Evolutionary conservation across 2,329 filamentous ascomycete species (phyloP).

Genomic region (Penicillium sp.): DNA sequence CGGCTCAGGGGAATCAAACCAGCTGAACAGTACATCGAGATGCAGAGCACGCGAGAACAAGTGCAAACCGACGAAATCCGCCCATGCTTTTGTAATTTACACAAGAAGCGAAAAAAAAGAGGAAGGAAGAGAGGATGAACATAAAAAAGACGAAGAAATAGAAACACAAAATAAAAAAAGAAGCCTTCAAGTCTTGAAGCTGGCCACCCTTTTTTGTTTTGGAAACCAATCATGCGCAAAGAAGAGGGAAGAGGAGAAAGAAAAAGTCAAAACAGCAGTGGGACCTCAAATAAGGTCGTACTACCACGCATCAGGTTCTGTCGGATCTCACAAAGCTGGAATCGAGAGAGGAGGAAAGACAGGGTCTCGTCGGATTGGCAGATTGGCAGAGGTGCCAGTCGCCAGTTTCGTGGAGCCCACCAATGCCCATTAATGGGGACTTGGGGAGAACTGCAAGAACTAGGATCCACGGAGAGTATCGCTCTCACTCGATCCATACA

Average conservation of each 20-base stretch:
- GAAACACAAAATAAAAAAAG: conserved; percentile 15
- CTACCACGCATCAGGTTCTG: conserved; percentile 11
- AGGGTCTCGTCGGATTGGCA: neutral
- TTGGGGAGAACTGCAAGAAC: conserved; percentile 6
- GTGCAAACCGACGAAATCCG: conserved; percentile 34
- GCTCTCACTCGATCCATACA: conserved; percentile 3
- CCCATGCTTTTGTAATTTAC: conserved; percentile 48
- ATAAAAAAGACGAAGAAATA: neutral
- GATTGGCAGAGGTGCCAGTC: no score
- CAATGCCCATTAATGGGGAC: neutral
- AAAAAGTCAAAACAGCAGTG: conserved; percentile 6
- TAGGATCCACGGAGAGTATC: neutral
- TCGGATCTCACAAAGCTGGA: conserved; percentile 8
- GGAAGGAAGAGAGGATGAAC: neutral
- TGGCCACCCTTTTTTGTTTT: conserved; percentile 25
- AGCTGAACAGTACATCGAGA: conserved; percentile 28
- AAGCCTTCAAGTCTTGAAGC: conserved; percentile 23
- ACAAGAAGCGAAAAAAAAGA: conserved; percentile 25
- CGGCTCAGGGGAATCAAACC: conserved; percentile 28
- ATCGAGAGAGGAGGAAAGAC: neutral
- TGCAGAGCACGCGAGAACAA: conserved; percentile 27
- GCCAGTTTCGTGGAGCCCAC: neutral
- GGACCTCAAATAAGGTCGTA: conserved; percentile 7
- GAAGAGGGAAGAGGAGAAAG: conserved; percentile 13
- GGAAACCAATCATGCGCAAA: conserved; percentile 25